Conservation (phyloP, 768 basidiomycete species). For the Mycena vulgaris region DNA sequence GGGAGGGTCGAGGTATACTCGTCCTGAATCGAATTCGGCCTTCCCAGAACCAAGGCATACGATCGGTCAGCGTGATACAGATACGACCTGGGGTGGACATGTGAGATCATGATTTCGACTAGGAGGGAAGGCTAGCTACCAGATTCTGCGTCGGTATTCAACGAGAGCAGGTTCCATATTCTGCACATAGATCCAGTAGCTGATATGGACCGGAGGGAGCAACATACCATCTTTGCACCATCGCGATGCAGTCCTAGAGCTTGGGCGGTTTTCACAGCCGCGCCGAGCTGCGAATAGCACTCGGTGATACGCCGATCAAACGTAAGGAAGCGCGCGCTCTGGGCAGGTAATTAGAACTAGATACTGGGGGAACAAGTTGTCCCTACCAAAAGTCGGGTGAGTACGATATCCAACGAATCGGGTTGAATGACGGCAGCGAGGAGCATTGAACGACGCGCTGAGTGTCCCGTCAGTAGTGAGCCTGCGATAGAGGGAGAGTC, state of each 20-base stretch:
- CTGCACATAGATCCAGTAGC: constrained; percentile 52
- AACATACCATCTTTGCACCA: constrained; percentile 81
- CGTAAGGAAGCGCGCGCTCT: constrained; percentile 73
- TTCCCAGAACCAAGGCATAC: constrained; percentile 91
- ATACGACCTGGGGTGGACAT: constrained; percentile 74
- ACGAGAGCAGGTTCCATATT: constrained; percentile 82
- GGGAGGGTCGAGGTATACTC: constrained; percentile 88
- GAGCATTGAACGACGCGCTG: constrained; percentile 89
- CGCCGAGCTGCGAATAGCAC: constrained; percentile 96
- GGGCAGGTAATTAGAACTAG: constrained; percentile 58
- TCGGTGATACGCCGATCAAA: constrained; percentile 92
- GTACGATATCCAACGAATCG: constrained; percentile 92
- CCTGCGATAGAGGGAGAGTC: neutral
- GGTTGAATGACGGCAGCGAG: constrained; percentile 95
- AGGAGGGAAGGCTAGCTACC: constrained; percentile 61
- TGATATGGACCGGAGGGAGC: neutral
- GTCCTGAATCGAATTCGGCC: constrained; percentile 92
- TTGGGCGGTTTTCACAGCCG: constrained; percentile 93
- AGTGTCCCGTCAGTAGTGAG: constrained; percentile 34
- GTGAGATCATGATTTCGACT: constrained; percentile 23
- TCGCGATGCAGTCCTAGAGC: constrained; percentile 95
- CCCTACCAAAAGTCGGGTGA: constrained; percentile 89
- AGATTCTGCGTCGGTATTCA: constrained; percentile 92
- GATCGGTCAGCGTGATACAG: constrained; percentile 95
- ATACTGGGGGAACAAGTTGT: constrained; percentile 58